Evolutionary conservation across 768 basidiomycete genomes (phyloP).

Genomic region (Tephrocybe sp.): DNA sequence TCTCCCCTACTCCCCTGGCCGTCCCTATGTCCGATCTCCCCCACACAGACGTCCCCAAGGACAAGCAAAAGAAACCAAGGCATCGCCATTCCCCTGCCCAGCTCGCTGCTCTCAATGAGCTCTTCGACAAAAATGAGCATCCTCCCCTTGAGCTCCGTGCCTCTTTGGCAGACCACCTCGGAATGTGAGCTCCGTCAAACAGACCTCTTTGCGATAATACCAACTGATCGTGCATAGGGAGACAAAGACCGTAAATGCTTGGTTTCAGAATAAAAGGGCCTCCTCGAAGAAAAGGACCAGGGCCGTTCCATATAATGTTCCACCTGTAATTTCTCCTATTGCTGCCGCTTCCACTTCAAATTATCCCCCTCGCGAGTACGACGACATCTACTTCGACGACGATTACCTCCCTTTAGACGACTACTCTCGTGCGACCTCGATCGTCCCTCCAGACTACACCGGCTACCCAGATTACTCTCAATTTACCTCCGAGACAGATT

Average conservation of each 20-base stretch:
- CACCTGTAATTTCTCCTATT: slow-evolving; percentile 28
- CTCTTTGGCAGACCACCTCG: slow-evolving; percentile 67
- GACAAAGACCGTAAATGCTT: slow-evolving; percentile 82
- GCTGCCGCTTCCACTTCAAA: slow-evolving; percentile 33
- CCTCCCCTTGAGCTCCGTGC: slow-evolving; percentile 69
- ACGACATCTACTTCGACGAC: slow-evolving; percentile 46
- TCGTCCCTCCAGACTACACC: slow-evolving; percentile 38
- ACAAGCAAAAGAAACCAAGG: slow-evolving; percentile 72
- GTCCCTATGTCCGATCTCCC: slow-evolving; percentile 27
- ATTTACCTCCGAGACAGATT: slow-evolving; percentile 49
- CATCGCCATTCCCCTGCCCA: slow-evolving; percentile 75
- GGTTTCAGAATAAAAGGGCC: slow-evolving; percentile 87
- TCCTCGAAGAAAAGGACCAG: slow-evolving; percentile 73
- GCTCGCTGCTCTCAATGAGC: slow-evolving; percentile 73
- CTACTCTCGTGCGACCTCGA: slow-evolving; percentile 34
- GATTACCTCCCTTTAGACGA: slow-evolving; percentile 37
- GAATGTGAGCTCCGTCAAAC: slow-evolving; percentile 58
- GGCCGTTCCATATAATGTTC: slow-evolving; percentile 29
- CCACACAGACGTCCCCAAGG: slow-evolving; percentile 27
- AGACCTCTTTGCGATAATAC: slow-evolving; percentile 8
- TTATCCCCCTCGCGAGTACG: slow-evolving; percentile 34
- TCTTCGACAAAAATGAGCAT: slow-evolving; percentile 77
- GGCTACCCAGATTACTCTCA: slow-evolving; percentile 50
- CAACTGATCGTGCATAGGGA: slow-evolving; percentile 48
- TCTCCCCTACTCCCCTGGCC: slow-evolving; percentile 26